A percentile compares a stretch with the other conserved stretches of the same genome.
These are phyloP conservation scores for Agrostemma githago DNA, from an alignment of 148 eudicot genomes.

Conservation along the genomic window DNA sequence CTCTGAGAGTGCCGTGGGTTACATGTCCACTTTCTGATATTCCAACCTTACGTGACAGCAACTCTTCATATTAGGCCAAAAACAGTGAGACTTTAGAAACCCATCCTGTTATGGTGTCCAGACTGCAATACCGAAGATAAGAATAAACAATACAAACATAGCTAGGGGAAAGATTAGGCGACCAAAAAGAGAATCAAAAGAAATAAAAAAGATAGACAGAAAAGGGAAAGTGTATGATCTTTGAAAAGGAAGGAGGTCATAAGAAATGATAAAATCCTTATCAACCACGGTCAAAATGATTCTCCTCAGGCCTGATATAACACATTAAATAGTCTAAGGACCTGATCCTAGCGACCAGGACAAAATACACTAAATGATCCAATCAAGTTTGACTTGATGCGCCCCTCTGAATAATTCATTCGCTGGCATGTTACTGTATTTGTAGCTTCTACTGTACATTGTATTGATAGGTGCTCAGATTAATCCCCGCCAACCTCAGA, in stretches of 20 bases:
- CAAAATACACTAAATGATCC: neutral
- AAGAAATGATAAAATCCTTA: neutral
- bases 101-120: too few species aligned
- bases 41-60: neutral
- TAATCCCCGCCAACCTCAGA: neutral
- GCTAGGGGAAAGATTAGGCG: too few species aligned
- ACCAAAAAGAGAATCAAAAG: too few species aligned
- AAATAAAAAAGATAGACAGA: too few species aligned
- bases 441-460: neutral
- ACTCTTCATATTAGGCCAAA: neutral
- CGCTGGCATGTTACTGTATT: slow-evolving; percentile 1
- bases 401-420: neutral
- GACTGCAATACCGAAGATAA: too few species aligned
- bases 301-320: neutral
- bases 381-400: neutral
- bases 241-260: neutral
- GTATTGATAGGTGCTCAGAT: neutral
- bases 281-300: neutral
- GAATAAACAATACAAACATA: too few species aligned
- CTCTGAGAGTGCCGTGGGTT: too few species aligned
- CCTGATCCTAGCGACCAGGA: neutral
- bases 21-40: too few species aligned
- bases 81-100: neutral
- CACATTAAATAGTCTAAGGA: neutral
- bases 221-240: too few species aligned